Base-by-base conservation (phyloP, 805 yeast species). In the Candida adriatica region DNA sequence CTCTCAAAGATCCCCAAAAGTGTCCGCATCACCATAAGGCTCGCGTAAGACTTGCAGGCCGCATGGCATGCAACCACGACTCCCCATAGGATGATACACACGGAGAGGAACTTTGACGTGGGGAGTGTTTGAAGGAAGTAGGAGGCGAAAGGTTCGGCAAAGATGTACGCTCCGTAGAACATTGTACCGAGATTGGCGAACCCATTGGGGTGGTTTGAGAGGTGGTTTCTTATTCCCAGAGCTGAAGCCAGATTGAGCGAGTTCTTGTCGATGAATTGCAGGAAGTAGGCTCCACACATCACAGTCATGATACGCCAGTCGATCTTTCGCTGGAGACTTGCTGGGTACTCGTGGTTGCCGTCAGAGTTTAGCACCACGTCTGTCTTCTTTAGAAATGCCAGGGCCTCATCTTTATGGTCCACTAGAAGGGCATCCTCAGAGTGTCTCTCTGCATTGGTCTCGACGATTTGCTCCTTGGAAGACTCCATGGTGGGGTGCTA, bases 221-320 rank as follows among this genome's bases (percentile, higher is more conserved):
- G 56, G 43, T 71, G 62, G 3, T 59, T 49, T 45, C 66, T 70
- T 42, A 75, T 71, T 1, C 81, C 81, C 79, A 76, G 70, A 2
- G 75, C 75, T 11, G 77, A 77, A 3, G 82, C 77, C 45, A 75
- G 73, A 40, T 75, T 74, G 24, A 71, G 52, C 30, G 75, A 52
- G n/a, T 72, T 62, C 44, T 76, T 76, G 42, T 76, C 83, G 34
- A 75, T 54, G 42, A 71, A 72, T 56, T 75, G 79, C 13, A 74
- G 52, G 34, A 75, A 66, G 42, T 75, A 75, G 10, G 73, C 64
- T 22, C 64, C 56, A 41, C 79, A 70, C 42, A 75, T 50, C 18
- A 73, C 52, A 0, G 76, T 63, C 49, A 73, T 47, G 13, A 75
- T 58, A 24, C 64, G 56, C 6, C 34, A 25, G 48, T 75, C 82